Conservation (phyloP, 306 rosid genomes). For the Fagus sylvatica region DNA sequence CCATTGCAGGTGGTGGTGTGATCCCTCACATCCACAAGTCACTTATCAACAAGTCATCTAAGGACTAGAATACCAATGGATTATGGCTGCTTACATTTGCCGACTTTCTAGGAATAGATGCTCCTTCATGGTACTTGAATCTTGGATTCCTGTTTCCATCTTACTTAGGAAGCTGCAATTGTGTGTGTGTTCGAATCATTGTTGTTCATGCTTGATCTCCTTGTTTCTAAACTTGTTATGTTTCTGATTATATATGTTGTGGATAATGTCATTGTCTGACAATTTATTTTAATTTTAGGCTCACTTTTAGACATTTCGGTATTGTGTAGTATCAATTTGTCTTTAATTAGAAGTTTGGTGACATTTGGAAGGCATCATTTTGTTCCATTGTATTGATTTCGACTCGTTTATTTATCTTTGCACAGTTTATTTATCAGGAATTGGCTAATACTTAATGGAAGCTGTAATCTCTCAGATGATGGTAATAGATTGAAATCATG, state of each 20-base stretch:
- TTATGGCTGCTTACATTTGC: slow-evolving; percentile 9
- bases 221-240: slow-evolving; percentile 30
- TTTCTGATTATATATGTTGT: slow-evolving; percentile 14
- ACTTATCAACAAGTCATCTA: slow-evolving; percentile 75
- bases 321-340: slow-evolving; percentile 4
- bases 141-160: slow-evolving; percentile 26
- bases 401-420: not conserved
- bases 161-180: slow-evolving; percentile 24
- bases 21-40: slow-evolving; percentile 81
- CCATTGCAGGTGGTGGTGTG: slow-evolving; percentile 78
- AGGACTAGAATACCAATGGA: slow-evolving; percentile 48
- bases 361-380: not conserved
- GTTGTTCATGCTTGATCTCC: slow-evolving; percentile 26
- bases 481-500: not conserved
- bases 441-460: not conserved
- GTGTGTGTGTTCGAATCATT: slow-evolving; percentile 26
- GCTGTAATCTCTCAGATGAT: not conserved
- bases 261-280: slow-evolving; percentile 31
- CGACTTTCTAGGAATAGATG: slow-evolving; percentile 18
- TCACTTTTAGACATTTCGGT: not conserved
- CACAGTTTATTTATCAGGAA: not conserved
- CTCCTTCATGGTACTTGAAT: slow-evolving; percentile 20
- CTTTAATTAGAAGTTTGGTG: not conserved
- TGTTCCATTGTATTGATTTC: not conserved
- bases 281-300: slow-evolving; percentile 1